A percentile compares a stretch with the other conserved stretches of the same genome.
Evolutionary conservation across 352 stramenopile genomes (phyloP).

Genomic region (Pythium apleroticum): DNA sequence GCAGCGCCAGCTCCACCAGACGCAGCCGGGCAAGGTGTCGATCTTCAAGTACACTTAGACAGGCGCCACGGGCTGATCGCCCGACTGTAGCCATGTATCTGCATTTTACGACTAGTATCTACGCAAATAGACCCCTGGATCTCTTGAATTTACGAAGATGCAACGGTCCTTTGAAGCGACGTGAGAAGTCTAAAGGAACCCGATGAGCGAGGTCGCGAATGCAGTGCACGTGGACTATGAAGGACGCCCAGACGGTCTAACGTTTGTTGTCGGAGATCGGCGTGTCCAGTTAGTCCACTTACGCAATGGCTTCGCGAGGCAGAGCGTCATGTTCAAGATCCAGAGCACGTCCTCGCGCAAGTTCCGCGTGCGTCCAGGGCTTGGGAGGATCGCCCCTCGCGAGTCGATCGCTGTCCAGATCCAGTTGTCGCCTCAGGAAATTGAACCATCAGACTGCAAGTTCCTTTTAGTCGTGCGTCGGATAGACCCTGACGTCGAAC

Average conservation of each 20-base stretch:
- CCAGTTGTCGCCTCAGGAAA: conserved; percentile 36
- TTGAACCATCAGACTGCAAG: conserved; percentile 33
- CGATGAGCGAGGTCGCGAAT: neutral
- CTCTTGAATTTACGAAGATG: neutral
- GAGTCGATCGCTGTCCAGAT: conserved; percentile 26
- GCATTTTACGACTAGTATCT: conserved; percentile 9
- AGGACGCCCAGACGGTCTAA: conserved; percentile 10
- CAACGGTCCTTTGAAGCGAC: neutral
- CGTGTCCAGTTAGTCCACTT: conserved; percentile 14
- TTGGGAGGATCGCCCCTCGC: conserved; percentile 16
- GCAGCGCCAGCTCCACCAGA: conserved; percentile 65
- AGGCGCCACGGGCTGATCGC: neutral
- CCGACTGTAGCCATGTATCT: conserved; percentile 5
- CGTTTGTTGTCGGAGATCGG: conserved; percentile 18
- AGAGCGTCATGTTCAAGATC: conserved; percentile 41
- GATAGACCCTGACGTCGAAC: neutral
- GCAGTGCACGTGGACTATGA: conserved; percentile 21
- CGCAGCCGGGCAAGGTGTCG: conserved; percentile 57
- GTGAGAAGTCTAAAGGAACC: neutral
- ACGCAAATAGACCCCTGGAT: conserved; percentile 2
- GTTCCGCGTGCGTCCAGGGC: conserved; percentile 38
- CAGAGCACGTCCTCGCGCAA: conserved; percentile 39
- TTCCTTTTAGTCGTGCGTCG: conserved; percentile 31
- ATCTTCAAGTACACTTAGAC: conserved; percentile 68
- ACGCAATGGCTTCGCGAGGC: conserved; percentile 14